A percentile compares a stretch with the other conserved stretches of the same genome.
Conservation (phyloP, 2,329 filamentous ascomycete species). For the Colletotrichum coccodes region DNA sequence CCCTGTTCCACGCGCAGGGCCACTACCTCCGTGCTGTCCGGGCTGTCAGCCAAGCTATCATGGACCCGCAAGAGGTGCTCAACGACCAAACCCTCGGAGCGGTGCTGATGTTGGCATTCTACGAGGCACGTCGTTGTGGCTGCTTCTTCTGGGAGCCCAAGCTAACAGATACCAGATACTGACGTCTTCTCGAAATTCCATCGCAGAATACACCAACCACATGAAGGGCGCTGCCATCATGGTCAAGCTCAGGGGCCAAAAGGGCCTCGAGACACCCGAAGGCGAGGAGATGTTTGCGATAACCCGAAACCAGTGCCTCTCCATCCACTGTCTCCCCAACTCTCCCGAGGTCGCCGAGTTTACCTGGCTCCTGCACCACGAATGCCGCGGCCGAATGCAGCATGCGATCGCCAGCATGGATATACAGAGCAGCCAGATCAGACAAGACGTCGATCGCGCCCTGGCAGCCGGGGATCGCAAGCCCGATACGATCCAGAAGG, state of each 20-base stretch:
- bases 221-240: constrained; percentile 37
- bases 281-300: constrained; percentile 37
- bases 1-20: constrained; percentile 27
- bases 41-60: constrained; percentile 33
- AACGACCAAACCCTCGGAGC: constrained; percentile 33
- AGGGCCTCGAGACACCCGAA: constrained; percentile 33
- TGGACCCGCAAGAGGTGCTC: constrained; percentile 28
- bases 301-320: constrained; percentile 36
- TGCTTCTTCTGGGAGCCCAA: neutral
- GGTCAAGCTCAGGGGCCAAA: constrained; percentile 34
- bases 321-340: constrained; percentile 35
- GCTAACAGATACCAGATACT: constrained; percentile 24
- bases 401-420: constrained; percentile 35
- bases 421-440: constrained; percentile 34
- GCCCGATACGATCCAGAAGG: constrained; percentile 29
- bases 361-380: constrained; percentile 35
- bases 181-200: constrained; percentile 31
- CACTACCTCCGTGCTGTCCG: constrained; percentile 33
- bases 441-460: constrained; percentile 34
- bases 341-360: constrained; percentile 33
- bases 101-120: constrained; percentile 33
- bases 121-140: constrained; percentile 12
- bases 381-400: constrained; percentile 33
- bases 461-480: constrained; percentile 22
- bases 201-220: constrained; percentile 35